Evolutionary conservation across 129 eudicot species (phyloP), one percentile per base, ranked within the genome.

Genomic region (Artemisia argyi): DNA sequence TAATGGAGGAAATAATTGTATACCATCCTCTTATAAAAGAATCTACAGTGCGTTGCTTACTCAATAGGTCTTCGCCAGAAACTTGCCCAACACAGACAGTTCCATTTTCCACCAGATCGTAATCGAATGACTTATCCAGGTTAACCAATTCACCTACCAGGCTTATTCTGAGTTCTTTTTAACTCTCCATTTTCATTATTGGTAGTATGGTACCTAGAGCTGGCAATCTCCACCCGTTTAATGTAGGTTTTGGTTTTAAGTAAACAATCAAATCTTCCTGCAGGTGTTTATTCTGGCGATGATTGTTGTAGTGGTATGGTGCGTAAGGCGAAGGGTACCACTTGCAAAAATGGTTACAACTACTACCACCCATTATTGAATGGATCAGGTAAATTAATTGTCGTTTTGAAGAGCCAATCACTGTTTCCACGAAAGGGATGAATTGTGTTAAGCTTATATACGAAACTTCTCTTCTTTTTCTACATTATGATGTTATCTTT

Each of bases 51-150:
- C 10, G 24, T 54, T 54, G 24, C 18, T 54, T 54, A 54, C 24
- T 54, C 24, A 17, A 54, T 54, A 54, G 60, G 60, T 54, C 22
- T 17, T 11, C 60, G 3, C 60, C 3, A 1, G 17, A 54, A 54
- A 17, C 12, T 54, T 7, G 11, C 0, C 20, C n/a, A 16, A 15
- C 60, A 54, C 60, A 54, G 11, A 5, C 12, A 3, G 60, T 54
- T 54, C 24, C 60, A 54, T 12, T 54, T 54, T 54, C 60, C 60
- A 54, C 60, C 60, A 54, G 60, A 54, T 16, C 11, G 19, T 54
- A 17, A 16, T 11, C 60, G 24, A 54, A 54, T 2, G 15, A 54
- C 11, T 17, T 0, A 54, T 54, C n/a, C 60, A 54, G 60, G 24
- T 54, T 16, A 54, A 5, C 46, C 11, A 54, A 54, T n/a, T n/a